Evolutionary conservation across 23 red algal genomes (phyloP), one percentile per base, ranked within the genome.

Genomic region (Chondrus crispus): DNA sequence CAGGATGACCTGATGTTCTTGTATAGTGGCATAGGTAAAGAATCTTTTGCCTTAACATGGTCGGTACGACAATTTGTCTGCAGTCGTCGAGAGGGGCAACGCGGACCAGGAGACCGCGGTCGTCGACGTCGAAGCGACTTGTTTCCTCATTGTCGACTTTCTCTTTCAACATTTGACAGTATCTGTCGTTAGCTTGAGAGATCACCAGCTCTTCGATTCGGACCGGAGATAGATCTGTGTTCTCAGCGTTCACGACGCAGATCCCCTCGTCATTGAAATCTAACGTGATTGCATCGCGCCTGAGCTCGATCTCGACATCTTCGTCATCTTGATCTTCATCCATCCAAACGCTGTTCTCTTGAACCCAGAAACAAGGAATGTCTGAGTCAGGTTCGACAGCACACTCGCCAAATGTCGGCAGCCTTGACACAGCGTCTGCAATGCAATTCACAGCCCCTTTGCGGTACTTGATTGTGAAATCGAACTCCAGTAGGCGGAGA

Each of bases 1-100:
- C 79, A 22, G 79, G 79, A 64, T 84, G 79, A n/a, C 79, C 79
- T n/a, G 48, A 37, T 30, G 41, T 54, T 40, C 24, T 62, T 46
- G 79, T n/a, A 46, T 81, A 84, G 5, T 84, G 79, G 32, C 44
- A 57, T 28, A 62, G 22, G 22, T 29, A 12, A 35, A 84, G 43
- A 22, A 84, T 30, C 13, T 37, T 40, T 26, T 7, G 79, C 40
- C 43, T 22, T 30, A 62, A 7, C 5, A 30, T 36, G 28, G 79
- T 38, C 46, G 49, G 79, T n/a, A 84, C 39, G 52, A 57, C 24
- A 8, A 54, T 37, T 51, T 84, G 79, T 38, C 24, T 46, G 57
- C 30, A 76, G 28, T 12, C 44, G 71, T 76, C 71, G 39, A 76
- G 33, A 5, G 28, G 24, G n/a, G 66, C 66, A 38, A 48, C 28